Evolutionary conservation across 2,329 filamentous ascomycete genomes (phyloP), one percentile per base, ranked within the genome.

Genomic region (Paraphaeosphaeria sporulosa): DNA sequence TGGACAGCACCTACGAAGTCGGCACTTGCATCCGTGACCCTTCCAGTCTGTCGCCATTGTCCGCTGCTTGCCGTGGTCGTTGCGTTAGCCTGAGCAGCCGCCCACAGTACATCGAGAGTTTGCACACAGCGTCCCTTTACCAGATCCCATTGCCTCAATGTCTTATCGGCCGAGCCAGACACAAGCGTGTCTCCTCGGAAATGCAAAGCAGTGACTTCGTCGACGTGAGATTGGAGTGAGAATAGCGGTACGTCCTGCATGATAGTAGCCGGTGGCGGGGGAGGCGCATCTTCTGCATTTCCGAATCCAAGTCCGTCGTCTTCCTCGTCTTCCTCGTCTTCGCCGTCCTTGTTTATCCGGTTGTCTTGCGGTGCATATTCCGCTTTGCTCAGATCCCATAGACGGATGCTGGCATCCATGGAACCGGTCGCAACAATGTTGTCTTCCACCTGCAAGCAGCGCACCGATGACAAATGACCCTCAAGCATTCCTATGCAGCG

Each of bases 71-170:
- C 84, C 53, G 85, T 85, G 57, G 92, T 84, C 5, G 87, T 89
- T 42, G 89, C 87, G 10, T 89, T 91, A 13, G 93, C 92, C 80
- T 97, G 94, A 2, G 95, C 94, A 4, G 95, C 94, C 10, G 95
- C 95, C 95, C 95, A 99, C 76, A 99, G 91, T 7, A 99, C 94
- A 78, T 99, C 95, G 51, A 99, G 83, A 2, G 95, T 99, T 79
- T 99, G 95, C 56, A 99, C 92, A 77, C 95, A 98, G 51, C 95
- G 90, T n/a, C 95, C 95, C 76, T 94, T 97, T 71, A 94, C 92
- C 52, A 99, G 85, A 82, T 99, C 95, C 95, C 95, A 99, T 77
- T 99, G 95, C 47, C 95, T 89, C 57, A 99, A 83, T 1, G 95
- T 99, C 84, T 99, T 99, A 81, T 99, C 95, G 0, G 95, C 91